Evolutionary conservation across 768 basidiomycete genomes (phyloP), one percentile per base, ranked within the genome.

Genomic region (Candolleomyces eurysporus): DNA sequence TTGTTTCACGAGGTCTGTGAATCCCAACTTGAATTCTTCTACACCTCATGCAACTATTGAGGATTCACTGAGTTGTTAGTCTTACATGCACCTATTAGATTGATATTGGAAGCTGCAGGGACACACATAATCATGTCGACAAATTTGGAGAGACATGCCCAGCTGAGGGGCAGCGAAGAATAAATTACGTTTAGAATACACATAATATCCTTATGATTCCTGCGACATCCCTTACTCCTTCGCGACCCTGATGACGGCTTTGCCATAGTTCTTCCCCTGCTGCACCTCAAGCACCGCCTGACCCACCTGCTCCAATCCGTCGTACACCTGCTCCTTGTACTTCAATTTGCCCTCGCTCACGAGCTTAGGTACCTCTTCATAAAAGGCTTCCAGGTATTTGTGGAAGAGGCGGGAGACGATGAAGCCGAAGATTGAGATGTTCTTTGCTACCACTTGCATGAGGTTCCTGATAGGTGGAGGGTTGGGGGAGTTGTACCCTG

Each of bases 361-460:
- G 7, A 71, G 65, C 8, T 68, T 64, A 4, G 78, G 79, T 1
- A 83, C 63, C 32, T 71, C 67, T 43, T 62, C 64, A 58, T 77
- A 72, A 67, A 83, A 83, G 13, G 67, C 70, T 0, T 68, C 67
- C 26, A 62, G 26, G 61, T 71, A 75, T 64, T 78, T 73, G 0
- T 66, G 62, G 21, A 65, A 60, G 4, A 70, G 58, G 64, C 68
- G 66, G 2, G 60, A 59, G 8, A 73, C 65, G 30, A 81, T 70
- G 66, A 84, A 81, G 0, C 84, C 83, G n/a, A 70, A 64, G 9
- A 84, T 66, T 10, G 69, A 76, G 36, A 82, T 70, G 22, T 75
- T 74, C 63, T 80, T 79, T 6, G 64, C 55, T 48, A 82, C 68
- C 40, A 82, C 67, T n/a, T 68, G 55, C 19, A 72, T 46, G 52